Conservation (phyloP, 805 yeast genomes). For the Candida andamanensis region DNA sequence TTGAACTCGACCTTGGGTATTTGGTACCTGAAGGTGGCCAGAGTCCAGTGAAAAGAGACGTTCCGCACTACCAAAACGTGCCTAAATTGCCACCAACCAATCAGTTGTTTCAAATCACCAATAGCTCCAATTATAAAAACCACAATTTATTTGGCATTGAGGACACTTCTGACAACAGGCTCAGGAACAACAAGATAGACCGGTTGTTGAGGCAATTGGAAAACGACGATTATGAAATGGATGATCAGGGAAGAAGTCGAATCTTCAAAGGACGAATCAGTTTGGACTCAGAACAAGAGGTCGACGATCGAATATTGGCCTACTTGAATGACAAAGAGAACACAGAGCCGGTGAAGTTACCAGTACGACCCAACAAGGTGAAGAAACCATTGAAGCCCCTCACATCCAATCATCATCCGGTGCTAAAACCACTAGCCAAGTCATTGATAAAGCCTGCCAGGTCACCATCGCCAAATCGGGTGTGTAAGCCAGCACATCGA, state of each 20-base stretch:
- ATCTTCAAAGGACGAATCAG: conserved; percentile 31
- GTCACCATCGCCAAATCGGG: conserved; percentile 16
- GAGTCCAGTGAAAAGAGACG: neutral
- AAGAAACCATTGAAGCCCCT: conserved; percentile 6
- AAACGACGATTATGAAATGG: conserved; percentile 23
- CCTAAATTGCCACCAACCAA: conserved; percentile 1
- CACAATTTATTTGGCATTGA: conserved; percentile 6
- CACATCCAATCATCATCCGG: conserved; percentile 2
- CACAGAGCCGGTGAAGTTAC: conserved; percentile 12
- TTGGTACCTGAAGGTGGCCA: neutral
- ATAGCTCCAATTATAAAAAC: conserved; percentile 2
- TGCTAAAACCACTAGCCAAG: conserved; percentile 4
- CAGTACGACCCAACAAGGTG: conserved; percentile 6
- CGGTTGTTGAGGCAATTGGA: conserved; percentile 31
- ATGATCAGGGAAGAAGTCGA: conserved; percentile 30
- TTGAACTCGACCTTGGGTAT: conserved; percentile 5
- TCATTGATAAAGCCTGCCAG: neutral
- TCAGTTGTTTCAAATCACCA: conserved; percentile 14
- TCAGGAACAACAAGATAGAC: conserved; percentile 33
- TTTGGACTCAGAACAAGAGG: conserved; percentile 17
- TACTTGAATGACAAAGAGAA: conserved; percentile 33
- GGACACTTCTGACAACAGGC: conserved; percentile 9
- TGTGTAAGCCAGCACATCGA: conserved; percentile 40
- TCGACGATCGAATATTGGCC: conserved; percentile 28
- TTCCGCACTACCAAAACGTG: neutral